These are phyloP conservation scores for Aspergillus bridgeri DNA, from an alignment of 495 filamentous ascomycete species.

Conservation along the genomic window DNA sequence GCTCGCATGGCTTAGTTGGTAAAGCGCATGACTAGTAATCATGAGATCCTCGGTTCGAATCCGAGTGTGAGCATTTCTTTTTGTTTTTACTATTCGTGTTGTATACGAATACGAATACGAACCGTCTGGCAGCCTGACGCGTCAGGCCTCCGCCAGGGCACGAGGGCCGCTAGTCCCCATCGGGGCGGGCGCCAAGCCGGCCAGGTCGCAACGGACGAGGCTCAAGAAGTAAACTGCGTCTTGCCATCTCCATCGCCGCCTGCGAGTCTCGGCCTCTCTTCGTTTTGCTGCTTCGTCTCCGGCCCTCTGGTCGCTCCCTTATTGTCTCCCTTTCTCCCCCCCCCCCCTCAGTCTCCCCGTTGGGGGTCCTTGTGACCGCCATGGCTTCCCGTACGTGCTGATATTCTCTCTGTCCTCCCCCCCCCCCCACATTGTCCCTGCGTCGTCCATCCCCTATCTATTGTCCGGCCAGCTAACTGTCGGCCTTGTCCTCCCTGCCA, in stretches of 20 bases:
- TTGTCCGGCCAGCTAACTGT: conserved; percentile 12
- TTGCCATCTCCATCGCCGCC: background rate
- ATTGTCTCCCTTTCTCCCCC: background rate
- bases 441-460: conserved; percentile 16
- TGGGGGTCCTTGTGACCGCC: conserved; percentile 42
- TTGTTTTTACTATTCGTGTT: too few species aligned
- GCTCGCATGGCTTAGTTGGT: background rate
- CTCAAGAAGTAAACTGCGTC: conserved; percentile 8
- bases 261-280: conserved; percentile 14
- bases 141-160: background rate
- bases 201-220: conserved; percentile 24
- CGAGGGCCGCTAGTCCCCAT: background rate
- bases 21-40: background rate
- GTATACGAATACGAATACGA: background rate
- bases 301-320: background rate
- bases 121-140: background rate
- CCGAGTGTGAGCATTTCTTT: background rate
- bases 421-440: conserved; percentile 29
- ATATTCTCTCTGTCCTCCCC: conserved; percentile 25
- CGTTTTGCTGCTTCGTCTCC: background rate
- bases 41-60: background rate
- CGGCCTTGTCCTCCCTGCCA: background rate
- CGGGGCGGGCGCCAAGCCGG: conserved; percentile 18
- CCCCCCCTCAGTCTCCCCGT: conserved; percentile 24
- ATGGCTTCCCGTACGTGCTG: conserved; percentile 65